Evolutionary conservation across 2,329 filamentous ascomycete species (phyloP).

Genomic region (Botryotinia globosa): DNA sequence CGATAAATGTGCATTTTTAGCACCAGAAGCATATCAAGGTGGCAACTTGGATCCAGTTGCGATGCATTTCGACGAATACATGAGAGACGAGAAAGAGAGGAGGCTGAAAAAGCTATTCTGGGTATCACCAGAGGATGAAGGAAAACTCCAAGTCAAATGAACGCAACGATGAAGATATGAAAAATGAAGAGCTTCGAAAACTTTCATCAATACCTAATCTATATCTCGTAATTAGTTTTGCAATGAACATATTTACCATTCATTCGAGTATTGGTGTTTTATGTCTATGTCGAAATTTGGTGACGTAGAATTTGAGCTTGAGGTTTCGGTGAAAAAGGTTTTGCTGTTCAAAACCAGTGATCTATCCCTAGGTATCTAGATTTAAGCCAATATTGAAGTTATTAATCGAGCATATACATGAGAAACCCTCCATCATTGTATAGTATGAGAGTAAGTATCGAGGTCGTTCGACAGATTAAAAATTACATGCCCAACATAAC

Average conservation of each 20-base stretch:
- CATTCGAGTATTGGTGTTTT: too few relatives aligned
- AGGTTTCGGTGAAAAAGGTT: background rate
- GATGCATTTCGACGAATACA: conserved; percentile 26
- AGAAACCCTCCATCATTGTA: background rate
- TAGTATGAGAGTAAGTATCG: fast-evolving
- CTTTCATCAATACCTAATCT: background rate
- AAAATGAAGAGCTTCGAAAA: background rate
- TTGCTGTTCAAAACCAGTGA: background rate
- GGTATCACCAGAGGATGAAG: conserved; percentile 16
- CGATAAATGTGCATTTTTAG: conserved; percentile 39
- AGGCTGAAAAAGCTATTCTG: conserved; percentile 30
- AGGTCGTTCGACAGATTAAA: background rate
- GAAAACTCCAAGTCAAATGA: conserved; percentile 3
- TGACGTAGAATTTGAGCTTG: background rate
- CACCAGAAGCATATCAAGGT: conserved; percentile 34
- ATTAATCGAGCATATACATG: background rate
- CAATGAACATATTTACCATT: background rate
- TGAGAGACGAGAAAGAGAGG: conserved; percentile 29
- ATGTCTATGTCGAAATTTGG: background rate
- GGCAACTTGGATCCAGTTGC: conserved; percentile 26
- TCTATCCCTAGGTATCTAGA: background rate
- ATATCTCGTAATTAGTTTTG: background rate
- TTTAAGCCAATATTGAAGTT: background rate
- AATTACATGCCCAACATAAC: background rate
- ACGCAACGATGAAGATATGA: conserved; percentile 5